Evolutionary conservation across 164 flowering plant species (phyloP), one percentile per base, ranked within the genome.

Genomic region (grape (Vitis vinifera)): DNA sequence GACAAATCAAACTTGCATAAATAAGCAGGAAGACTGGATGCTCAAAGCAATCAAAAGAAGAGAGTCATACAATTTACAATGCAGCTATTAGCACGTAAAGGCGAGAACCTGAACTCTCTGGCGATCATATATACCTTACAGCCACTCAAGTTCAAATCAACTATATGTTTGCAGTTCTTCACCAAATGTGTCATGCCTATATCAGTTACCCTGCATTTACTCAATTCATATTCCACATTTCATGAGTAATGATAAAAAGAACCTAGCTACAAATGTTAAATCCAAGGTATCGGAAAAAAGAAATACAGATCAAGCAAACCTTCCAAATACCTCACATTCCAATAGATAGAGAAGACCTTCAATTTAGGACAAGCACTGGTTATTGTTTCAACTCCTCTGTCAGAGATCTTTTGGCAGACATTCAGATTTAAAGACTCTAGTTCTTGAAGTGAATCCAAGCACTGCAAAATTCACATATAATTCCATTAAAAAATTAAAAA

Each of bases 371-470:
- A 88, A 70, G 68, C 80, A 74, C 74, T 77, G 47, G 94, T 87
- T 70, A 94, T 77, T 58, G 83, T 88, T 72, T 85, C 89, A 78
- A 91, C 71, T 70, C 97, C 97, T 12, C 73, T 73, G 73, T 94
- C 97, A 49, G 95, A 85, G 29, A 94, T 89, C 86, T 92, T 94
- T 65, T 92, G 98, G 84, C 98, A 92, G 62, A 88, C 92, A 82
- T 94, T 94, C 67, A 94, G 82, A 74, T 94, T 92, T 61, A 94
- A 80, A 55, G 73, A 68, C 69, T 87, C 88, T 67, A 94, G 76
- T 31, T 83, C 78, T 71, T 76, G 68, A 75, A 91, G 86, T 65
- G 95, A 82, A 63, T 79, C 69, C 4, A 51, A 73, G 57, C 55
- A 62, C 80, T 74, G 70, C 0, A 47, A 66, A 71, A 77, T 53